Conservation (phyloP, 768 basidiomycete species). For the Auricularia sp. region DNA sequence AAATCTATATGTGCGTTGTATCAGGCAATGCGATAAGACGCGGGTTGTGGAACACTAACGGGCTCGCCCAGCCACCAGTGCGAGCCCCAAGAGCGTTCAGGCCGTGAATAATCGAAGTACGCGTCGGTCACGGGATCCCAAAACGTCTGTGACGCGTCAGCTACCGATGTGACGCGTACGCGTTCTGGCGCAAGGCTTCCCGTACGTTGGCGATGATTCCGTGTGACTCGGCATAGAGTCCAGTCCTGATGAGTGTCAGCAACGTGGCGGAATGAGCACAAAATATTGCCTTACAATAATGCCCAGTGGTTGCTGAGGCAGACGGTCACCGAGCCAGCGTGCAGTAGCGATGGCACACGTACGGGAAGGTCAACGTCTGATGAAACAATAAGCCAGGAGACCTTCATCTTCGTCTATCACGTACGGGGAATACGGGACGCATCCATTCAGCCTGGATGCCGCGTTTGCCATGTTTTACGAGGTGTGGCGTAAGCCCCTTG, state of each 20-base stretch:
- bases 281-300: constrained; percentile 44
- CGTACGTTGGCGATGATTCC: constrained; percentile 81
- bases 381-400: neutral
- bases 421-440: constrained; percentile 78
- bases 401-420: constrained; percentile 13
- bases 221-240: constrained; percentile 80
- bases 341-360: constrained; percentile 23
- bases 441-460: constrained; percentile 84
- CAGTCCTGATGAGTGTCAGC: constrained; percentile 48
- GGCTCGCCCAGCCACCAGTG: constrained; percentile 88
- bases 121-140: constrained; percentile 59
- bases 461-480: constrained; percentile 68
- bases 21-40: neutral
- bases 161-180: neutral
- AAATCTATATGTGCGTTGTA: constrained; percentile 45
- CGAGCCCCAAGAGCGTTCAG: constrained; percentile 51
- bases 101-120: constrained; percentile 64
- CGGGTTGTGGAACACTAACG: constrained; percentile 32
- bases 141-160: constrained; percentile 51
- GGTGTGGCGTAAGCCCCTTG: constrained; percentile 72
- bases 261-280: constrained; percentile 4
- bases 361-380: constrained; percentile 86
- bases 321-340: neutral
- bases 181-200: constrained; percentile 12
- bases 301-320: constrained; percentile 78